Evolutionary conservation across 257 asterid genomes (phyloP).

Genomic region (Fraxinus quadrangulata): DNA sequence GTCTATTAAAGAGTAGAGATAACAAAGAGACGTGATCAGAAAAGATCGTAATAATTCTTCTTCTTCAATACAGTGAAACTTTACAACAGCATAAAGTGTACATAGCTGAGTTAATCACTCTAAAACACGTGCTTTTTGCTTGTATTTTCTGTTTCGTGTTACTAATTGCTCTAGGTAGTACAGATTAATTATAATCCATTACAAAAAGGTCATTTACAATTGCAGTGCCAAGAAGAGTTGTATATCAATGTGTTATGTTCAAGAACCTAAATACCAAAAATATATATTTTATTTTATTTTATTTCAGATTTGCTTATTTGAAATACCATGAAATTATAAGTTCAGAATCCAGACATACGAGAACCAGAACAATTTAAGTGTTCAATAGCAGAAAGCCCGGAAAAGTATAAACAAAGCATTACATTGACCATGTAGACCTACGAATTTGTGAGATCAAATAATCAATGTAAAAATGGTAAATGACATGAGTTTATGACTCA

Average conservation of each 20-base stretch:
- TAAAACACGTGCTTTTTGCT: neutral
- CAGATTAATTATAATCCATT: neutral
- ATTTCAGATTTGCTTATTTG: neutral
- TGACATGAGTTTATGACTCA: neutral
- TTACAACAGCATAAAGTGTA: neutral
- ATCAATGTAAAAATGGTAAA: neutral
- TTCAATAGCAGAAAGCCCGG: neutral
- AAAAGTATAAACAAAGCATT: neutral
- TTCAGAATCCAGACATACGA: conserved; percentile 12
- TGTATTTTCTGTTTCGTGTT: neutral
- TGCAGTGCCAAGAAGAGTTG: neutral
- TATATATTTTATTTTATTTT: neutral
- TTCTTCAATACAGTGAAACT: neutral
- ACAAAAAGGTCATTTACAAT: neutral
- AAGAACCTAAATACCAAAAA: neutral
- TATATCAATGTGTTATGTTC: neutral
- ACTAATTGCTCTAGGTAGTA: neutral
- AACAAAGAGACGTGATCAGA: neutral
- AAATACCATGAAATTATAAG: neutral
- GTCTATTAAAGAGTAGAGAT: neutral
- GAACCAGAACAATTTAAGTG: neutral
- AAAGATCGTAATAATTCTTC: neutral
- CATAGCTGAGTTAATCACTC: neutral
- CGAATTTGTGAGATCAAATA: conserved; percentile 1
- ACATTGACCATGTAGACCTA: neutral